A percentile compares a stretch with the other conserved stretches of the same genome.
Conservation (phyloP, 2,329 filamentous ascomycete species). For the Chalaropsis ovoidea region DNA sequence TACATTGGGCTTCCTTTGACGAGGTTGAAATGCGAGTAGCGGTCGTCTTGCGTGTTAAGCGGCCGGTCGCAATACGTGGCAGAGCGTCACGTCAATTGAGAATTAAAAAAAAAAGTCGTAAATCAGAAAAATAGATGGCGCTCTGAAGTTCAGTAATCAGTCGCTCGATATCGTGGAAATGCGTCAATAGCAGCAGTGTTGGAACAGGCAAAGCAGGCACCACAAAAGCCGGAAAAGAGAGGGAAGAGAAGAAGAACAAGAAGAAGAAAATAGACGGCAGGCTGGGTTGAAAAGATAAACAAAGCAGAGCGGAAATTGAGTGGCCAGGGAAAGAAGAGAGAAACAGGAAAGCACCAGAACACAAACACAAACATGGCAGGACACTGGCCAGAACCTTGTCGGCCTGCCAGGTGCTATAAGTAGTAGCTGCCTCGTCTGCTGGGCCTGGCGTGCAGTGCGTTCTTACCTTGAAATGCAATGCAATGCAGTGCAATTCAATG, state of each 20-base stretch:
- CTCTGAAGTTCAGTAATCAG: not conserved
- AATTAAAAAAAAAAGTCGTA: not conserved
- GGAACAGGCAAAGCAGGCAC: slow-evolving; percentile 15
- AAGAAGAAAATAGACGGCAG: slow-evolving; percentile 26
- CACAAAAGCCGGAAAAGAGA: slow-evolving; percentile 17
- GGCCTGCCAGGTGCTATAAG: slow-evolving; percentile 6
- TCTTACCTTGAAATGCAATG: slow-evolving; percentile 12
- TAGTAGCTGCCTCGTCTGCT: slow-evolving; percentile 8
- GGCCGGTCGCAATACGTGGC: not conserved
- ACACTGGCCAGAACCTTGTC: not conserved
- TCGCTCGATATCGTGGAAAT: not conserved
- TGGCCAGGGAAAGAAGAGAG: slow-evolving; percentile 6
- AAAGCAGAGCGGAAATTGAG: slow-evolving; percentile 18
- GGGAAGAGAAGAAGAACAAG: slow-evolving; percentile 15
- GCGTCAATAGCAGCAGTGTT: slow-evolving; percentile 26
- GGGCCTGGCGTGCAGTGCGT: slow-evolving; percentile 6
- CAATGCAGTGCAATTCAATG: slow-evolving; percentile 11
- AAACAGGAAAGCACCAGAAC: slow-evolving; percentile 5
- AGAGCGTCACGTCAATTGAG: not conserved
- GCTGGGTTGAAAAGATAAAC: slow-evolving; percentile 3
- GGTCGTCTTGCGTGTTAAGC: not conserved
- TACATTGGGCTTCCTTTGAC: slow-evolving; percentile 12
- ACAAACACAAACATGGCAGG: slow-evolving; percentile 8
- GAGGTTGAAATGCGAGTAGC: slow-evolving; percentile 6
- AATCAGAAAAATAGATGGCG: not conserved